These are phyloP conservation scores for Talaromyces sp. DNA, from an alignment of 2,329 filamentous ascomycete genomes.

Conservation along the genomic window DNA sequence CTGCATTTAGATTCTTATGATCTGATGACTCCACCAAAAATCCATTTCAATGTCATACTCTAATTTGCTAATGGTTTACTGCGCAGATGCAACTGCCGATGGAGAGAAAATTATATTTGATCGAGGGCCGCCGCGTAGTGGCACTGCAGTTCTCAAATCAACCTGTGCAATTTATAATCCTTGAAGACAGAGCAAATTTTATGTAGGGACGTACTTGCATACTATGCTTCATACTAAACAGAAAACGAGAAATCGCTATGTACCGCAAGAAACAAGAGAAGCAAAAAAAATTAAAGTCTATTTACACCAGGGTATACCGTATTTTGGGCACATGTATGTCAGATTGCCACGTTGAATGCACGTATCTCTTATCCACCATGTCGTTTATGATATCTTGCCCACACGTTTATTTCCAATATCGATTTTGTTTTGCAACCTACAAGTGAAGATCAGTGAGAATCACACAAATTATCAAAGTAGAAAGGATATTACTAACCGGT, in stretches of 20 bases:
- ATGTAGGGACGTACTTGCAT: not conserved
- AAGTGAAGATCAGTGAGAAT: not conserved
- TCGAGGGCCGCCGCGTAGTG: not conserved
- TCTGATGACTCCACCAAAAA: too few species aligned
- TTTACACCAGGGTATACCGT: not conserved
- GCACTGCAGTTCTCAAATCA: not conserved
- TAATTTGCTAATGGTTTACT: not conserved
- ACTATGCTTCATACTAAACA: not conserved
- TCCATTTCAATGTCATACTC: not conserved
- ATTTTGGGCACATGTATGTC: not conserved
- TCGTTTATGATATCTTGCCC: slow-evolving; percentile 43
- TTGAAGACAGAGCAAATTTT: not conserved
- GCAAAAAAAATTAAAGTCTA: not conserved
- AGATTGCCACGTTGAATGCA: not conserved
- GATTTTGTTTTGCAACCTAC: slow-evolving; percentile 41
- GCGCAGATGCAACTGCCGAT: not conserved
- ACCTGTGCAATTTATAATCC: not conserved
- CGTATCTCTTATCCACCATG: not conserved
- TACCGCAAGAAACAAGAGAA: not conserved
- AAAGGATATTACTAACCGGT: slow-evolving; percentile 36
- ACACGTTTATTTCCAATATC: slow-evolving; percentile 48
- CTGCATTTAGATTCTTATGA: not conserved
- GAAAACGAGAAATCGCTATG: not conserved
- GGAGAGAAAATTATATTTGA: not conserved
- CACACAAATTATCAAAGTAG: slow-evolving; percentile 11